Evolutionary conservation across 768 basidiomycete species (phyloP), one percentile per base, ranked within the genome.

Genomic region (Tylopilus vinaceipallidus): DNA sequence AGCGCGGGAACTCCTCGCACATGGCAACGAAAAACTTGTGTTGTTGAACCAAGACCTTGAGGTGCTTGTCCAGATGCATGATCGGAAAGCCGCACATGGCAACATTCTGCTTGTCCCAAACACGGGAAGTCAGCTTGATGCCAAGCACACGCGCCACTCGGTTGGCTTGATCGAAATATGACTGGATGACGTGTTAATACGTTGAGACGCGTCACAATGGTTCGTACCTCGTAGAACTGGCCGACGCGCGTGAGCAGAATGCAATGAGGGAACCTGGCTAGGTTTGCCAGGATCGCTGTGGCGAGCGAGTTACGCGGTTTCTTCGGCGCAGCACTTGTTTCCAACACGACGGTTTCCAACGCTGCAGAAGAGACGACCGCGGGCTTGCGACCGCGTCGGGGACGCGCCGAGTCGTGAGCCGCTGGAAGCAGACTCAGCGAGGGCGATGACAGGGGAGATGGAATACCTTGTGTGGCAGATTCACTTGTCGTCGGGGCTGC

Each of bases 1-100:
- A 67, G 6, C 74, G 75, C 40, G 80, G 82, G 65, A 91, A 94
- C 66, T 98, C 95, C 67, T 98, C 95, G 62, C 95, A 95, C 69
- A 97, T 76, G 27, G 95, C 94, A 12, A 97, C 93, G 57, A 89
- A 93, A 20, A 84, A 84, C 41, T 83, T 84, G 53, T 91, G 78
- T 53, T 86, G 80, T 64, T 92, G 87, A 6, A 98, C 86, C 30
- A 98, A 74, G 16, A 83, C 74, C 67, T 91, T 95, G 63, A 97
- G 78, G 68, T 95, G 77, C 62, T 88, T 92, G 72, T 91, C 86
- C 33, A 95, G 77, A 55, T 95, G 88, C 54, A 78, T 65, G 22
- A 93, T 69, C 0, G 95, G 95, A 68, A 98, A 98, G 17, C 95
- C 95, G 61, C 90, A 90, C 86, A 98, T 95, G 10, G 80, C 76